phyloP scores from a whole-genome alignment of 345 rosid species.

The Citrus glauca region DNA sequence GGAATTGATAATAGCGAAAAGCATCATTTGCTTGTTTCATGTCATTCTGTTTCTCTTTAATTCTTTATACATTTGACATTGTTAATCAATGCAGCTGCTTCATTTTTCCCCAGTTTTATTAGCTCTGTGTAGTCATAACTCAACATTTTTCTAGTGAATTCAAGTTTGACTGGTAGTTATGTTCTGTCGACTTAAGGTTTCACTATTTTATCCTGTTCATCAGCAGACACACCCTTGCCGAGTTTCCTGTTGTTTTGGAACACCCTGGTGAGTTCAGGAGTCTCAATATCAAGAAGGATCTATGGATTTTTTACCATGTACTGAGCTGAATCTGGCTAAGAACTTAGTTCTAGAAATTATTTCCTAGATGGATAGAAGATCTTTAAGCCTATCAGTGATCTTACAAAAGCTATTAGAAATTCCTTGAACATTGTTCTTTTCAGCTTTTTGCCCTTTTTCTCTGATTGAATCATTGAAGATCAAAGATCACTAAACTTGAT shows the following conservation, averaged over 20 bases:
- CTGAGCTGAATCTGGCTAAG: neutral
- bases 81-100: neutral
- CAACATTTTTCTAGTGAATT: neutral
- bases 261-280: neutral
- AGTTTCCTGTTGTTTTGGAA: conserved; percentile 3
- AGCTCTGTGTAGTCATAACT: neutral
- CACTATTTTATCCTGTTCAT: neutral
- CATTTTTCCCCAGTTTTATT: neutral
- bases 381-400: neutral
- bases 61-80: neutral
- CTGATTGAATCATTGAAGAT: neutral
- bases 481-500: neutral
- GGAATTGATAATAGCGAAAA: neutral
- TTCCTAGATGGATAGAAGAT: neutral
- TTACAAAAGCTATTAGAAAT: neutral
- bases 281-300: neutral
- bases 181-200: neutral
- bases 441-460: neutral
- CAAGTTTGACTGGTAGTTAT: neutral
- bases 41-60: neutral
- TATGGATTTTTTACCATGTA: neutral
- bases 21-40: neutral
- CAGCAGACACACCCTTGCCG: neutral
- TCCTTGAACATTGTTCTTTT: neutral
- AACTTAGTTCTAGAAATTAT: neutral